phyloP scores from a whole-genome alignment of 305 asterid genomes.

The Andrographis paniculata region DNA sequence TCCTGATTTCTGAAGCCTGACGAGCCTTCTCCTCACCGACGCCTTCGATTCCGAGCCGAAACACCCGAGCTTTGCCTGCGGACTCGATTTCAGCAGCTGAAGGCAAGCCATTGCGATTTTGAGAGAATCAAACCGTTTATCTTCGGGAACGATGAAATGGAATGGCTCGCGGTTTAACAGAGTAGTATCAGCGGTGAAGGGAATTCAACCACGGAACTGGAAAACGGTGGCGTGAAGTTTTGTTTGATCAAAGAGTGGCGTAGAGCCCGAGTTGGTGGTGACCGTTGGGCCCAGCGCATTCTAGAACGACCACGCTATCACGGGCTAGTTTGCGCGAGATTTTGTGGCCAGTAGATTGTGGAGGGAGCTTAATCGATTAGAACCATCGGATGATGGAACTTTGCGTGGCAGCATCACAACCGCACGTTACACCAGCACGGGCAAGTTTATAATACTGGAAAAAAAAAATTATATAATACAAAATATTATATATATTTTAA shows the following conservation, averaged over 20 bases:
- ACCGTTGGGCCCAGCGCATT: conserved; percentile 39
- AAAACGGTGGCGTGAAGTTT: conserved; percentile 14
- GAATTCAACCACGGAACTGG: conserved; percentile 12
- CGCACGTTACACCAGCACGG: no score
- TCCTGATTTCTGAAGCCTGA: conserved; percentile 27
- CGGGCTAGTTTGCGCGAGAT: conserved; percentile 37
- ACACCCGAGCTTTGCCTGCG: conserved; percentile 28
- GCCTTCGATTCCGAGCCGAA: conserved; percentile 22
- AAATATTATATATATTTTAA: no score
- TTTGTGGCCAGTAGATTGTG: conserved; percentile 20
- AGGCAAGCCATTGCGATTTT: conserved; percentile 42
- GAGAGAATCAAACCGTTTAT: no score
- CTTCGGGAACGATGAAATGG: not conserved
- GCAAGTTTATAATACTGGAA: no score
- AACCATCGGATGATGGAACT: no score
- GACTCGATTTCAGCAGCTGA: conserved; percentile 49
- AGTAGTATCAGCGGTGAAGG: conserved; percentile 6
- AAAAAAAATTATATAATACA: no score
- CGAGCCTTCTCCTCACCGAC: conserved; percentile 21
- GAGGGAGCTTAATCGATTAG: no score
- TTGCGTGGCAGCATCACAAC: no score
- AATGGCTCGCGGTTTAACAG: not conserved
- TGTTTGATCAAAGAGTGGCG: conserved; percentile 16
- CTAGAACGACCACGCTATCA: conserved; percentile 19
- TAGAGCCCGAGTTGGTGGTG: no score